These are phyloP conservation scores for Pseudozyma sp. DNA, from an alignment of 1,284 basidiomycete genomes.

Conservation along the genomic window DNA sequence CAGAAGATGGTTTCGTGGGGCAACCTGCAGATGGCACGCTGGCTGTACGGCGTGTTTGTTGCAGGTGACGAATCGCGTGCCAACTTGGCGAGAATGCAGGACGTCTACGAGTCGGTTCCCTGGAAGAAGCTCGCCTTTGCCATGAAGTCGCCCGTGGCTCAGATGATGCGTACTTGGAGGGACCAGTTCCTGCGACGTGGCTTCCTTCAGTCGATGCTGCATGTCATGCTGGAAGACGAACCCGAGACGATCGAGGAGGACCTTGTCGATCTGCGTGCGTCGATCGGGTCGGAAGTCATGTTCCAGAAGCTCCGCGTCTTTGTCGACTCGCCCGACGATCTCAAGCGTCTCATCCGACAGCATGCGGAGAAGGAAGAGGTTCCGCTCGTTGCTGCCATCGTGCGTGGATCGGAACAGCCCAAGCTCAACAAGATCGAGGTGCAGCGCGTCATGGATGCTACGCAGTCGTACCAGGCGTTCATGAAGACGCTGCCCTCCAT, in stretches of 20 bases:
- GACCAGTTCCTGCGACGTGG: constrained; percentile 57
- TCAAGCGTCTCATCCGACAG: constrained; percentile 64
- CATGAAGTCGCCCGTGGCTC: constrained; percentile 57
- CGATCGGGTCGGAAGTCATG: constrained; percentile 59
- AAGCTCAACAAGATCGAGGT: constrained; percentile 64
- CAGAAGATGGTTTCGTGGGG: constrained; percentile 64
- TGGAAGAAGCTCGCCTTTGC: constrained; percentile 64
- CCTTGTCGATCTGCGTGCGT: constrained; percentile 49
- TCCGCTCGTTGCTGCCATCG: constrained; percentile 65
- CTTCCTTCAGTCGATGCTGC: constrained; percentile 57
- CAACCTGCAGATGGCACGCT: constrained; percentile 61
- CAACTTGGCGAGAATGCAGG: constrained; percentile 59
- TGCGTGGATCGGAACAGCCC: constrained; percentile 62
- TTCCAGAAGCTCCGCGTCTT: constrained; percentile 62
- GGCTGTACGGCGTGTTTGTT: constrained; percentile 64
- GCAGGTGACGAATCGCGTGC: constrained; percentile 60
- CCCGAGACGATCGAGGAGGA: constrained; percentile 61
- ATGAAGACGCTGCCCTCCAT: constrained; percentile 52
- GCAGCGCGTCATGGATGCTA: constrained; percentile 61
- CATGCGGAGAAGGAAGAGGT: constrained; percentile 60
- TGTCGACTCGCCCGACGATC: constrained; percentile 59
- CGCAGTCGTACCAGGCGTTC: constrained; percentile 57
- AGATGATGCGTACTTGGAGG: constrained; percentile 58
- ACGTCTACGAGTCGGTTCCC: constrained; percentile 58
- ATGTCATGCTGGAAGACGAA: constrained; percentile 62